A percentile compares a stretch with the other conserved stretches of the same genome.
phyloP scores from a whole-genome alignment of 768 basidiomycete genomes.

The Leccinellum albellum region DNA sequence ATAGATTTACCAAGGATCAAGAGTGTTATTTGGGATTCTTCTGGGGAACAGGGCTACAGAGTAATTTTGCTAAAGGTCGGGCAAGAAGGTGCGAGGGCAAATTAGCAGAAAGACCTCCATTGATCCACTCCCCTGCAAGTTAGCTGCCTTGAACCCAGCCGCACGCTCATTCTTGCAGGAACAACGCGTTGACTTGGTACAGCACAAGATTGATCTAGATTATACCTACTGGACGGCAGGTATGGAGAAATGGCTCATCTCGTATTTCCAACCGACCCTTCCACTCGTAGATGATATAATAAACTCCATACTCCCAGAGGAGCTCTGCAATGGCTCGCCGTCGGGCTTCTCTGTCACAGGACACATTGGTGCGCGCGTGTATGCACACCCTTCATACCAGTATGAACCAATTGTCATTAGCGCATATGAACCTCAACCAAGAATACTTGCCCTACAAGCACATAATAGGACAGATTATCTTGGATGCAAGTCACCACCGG shows the following conservation, averaged over 20 bases:
- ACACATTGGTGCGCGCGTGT: conserved; percentile 73
- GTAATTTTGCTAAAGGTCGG: conserved; percentile 65
- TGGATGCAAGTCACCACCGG: conserved; percentile 62
- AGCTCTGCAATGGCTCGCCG: conserved; percentile 74
- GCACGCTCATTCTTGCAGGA: conserved; percentile 51
- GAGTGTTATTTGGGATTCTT: conserved; percentile 51
- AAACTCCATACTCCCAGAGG: conserved; percentile 74
- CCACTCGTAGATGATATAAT: conserved; percentile 71
- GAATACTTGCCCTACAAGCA: conserved; percentile 91
- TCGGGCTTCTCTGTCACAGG: conserved; percentile 85
- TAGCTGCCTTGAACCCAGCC: conserved; percentile 64
- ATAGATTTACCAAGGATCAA: conserved; percentile 68
- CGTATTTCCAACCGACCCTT: background rate
- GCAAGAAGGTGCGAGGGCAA: conserved; percentile 49
- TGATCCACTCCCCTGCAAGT: conserved; percentile 35
- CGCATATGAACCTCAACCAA: conserved; percentile 86
- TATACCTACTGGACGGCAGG: conserved; percentile 91
- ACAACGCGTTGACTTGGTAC: conserved; percentile 54
- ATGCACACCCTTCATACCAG: background rate
- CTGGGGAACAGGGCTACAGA: conserved; percentile 45
- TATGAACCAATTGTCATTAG: conserved; percentile 37
- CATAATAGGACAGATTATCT: conserved; percentile 85
- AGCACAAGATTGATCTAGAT: conserved; percentile 59
- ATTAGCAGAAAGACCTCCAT: background rate
- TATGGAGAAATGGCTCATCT: conserved; percentile 28